Evolutionary conservation across 345 rosid genomes (phyloP), one percentile per base, ranked within the genome.

Genomic region (Toxicodendron radicans): DNA sequence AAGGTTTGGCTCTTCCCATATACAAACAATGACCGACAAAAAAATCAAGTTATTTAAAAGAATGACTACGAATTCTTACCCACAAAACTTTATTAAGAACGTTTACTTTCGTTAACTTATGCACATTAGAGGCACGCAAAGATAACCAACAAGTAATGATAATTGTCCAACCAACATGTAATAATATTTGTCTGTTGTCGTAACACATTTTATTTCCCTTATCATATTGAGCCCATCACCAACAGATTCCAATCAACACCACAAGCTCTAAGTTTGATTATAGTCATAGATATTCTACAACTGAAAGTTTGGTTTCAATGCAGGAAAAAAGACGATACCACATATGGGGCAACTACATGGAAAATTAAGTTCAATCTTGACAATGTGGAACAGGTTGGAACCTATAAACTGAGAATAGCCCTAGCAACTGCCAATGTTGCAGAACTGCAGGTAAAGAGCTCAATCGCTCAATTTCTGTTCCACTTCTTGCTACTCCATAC

Each of bases 351-450:
- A 64, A 82, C 90, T 0, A 81, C 91, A 18, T 85, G 91, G 94
- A 80, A 83, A 65, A 85, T 90, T 74, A 85, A 83, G 81, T 90
- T 90, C 83, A 63, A 64, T 23, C 81, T 84, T 10, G 79, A 77
- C 9, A 45, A 10, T 18, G 69, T 75, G 17, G 53, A 76, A 14
- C 67, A 45, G 48, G 72, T 2, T 30, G 80, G 66, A 66, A 76
- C 64, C 33, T 90, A 90, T 60, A 83, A 76, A 46, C 84, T 87
- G 18, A 79, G 86, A 20, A 2, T 88, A 58, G 95, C 95, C 0
- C 58, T 90, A 5, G 95, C 92, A 20, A 74, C 91, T 5, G 92
- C 90, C 2, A 72, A 84, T 45, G 78, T 79, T 54, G 87, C 91
- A 20, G 87, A 85, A 77, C 35, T 90, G 32, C 87, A 88, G 71